These are phyloP conservation scores for Kappamyces sp. DNA, from an alignment of 192 early-diverging fungal species.

Conservation along the genomic window DNA sequence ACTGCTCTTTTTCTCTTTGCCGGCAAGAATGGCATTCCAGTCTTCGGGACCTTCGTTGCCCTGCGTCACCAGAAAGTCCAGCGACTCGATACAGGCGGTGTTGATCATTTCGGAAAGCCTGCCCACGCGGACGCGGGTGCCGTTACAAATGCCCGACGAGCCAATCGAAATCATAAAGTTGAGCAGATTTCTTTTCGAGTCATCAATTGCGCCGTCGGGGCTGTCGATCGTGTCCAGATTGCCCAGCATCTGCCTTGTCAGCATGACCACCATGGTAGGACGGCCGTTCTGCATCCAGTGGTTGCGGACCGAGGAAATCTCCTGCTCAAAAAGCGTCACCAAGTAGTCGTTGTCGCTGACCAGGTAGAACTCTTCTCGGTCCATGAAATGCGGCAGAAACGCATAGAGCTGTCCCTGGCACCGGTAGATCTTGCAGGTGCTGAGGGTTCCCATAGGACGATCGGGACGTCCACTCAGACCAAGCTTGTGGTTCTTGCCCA, in stretches of 20 bases:
- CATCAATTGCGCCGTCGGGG: slow-evolving; percentile 23
- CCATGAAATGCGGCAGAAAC: slow-evolving; percentile 83
- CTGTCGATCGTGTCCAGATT: slow-evolving; percentile 24
- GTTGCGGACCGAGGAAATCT: slow-evolving; percentile 65
- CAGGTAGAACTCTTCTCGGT: slow-evolving; percentile 81
- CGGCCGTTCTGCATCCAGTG: slow-evolving; percentile 68
- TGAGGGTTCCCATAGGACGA: slow-evolving; percentile 70
- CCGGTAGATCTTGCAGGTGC: slow-evolving; percentile 74
- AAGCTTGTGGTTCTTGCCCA: slow-evolving; percentile 74
- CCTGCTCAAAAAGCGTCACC: slow-evolving; percentile 68
- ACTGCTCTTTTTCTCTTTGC: slow-evolving; percentile 17
- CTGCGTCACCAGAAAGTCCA: slow-evolving; percentile 69
- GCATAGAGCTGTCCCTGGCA: slow-evolving; percentile 75
- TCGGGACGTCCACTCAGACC: slow-evolving; percentile 68
- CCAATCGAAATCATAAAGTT: slow-evolving; percentile 82
- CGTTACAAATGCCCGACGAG: slow-evolving; percentile 51
- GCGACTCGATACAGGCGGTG: slow-evolving; percentile 67
- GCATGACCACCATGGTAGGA: slow-evolving; percentile 68
- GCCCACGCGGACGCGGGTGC: slow-evolving; percentile 69
- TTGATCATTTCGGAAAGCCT: slow-evolving; percentile 69
- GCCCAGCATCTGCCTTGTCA: slow-evolving; percentile 77
- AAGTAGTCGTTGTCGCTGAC: slow-evolving; percentile 79
- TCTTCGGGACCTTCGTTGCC: slow-evolving; percentile 32
- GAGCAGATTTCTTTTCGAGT: slow-evolving; percentile 52
- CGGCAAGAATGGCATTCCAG: slow-evolving; percentile 38